These are phyloP conservation scores for Linum trigynum DNA, from an alignment of 345 rosid species.

Conservation along the genomic window DNA sequence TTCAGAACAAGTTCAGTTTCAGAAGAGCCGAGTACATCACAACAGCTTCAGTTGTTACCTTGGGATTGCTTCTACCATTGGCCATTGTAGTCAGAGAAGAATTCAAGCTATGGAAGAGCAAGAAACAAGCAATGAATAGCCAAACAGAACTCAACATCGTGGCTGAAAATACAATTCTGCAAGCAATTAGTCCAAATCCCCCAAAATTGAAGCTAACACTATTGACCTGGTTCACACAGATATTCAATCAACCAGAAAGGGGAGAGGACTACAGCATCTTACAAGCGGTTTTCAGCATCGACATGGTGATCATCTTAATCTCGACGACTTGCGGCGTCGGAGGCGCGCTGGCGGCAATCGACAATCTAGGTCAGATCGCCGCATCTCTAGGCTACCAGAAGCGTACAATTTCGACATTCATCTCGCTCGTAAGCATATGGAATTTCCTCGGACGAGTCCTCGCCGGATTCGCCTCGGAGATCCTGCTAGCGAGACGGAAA, in stretches of 20 bases:
- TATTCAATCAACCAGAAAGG: constrained; percentile 14
- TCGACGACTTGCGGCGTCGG: constrained; percentile 14
- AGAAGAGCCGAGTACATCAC: constrained; percentile 14
- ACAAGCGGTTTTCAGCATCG: constrained; percentile 19
- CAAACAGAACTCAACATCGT: not conserved
- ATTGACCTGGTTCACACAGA: constrained; percentile 3
- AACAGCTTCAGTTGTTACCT: constrained; percentile 6
- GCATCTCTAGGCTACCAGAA: constrained; percentile 14
- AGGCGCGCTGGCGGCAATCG: constrained; percentile 14
- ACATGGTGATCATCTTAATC: constrained; percentile 14
- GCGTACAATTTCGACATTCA: constrained; percentile 12
- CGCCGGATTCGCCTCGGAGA: constrained; percentile 15
- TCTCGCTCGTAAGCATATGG: constrained; percentile 21
- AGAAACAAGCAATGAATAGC: not conserved
- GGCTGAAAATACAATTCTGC: constrained; percentile 10
- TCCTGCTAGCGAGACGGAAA: constrained; percentile 9
- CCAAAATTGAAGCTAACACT: not conserved
- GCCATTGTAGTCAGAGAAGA: constrained; percentile 16
- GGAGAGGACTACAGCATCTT: constrained; percentile 20
- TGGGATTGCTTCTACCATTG: constrained; percentile 13
- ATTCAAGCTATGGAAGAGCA: constrained; percentile 6
- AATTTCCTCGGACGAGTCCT: constrained; percentile 18
- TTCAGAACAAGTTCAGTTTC: constrained; percentile 17
- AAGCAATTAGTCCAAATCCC: not conserved
- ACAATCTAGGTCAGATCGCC: constrained; percentile 13